Evolutionary conservation across 306 rosid species (phyloP).

Genomic region (Glycyrrhiza uralensis): DNA sequence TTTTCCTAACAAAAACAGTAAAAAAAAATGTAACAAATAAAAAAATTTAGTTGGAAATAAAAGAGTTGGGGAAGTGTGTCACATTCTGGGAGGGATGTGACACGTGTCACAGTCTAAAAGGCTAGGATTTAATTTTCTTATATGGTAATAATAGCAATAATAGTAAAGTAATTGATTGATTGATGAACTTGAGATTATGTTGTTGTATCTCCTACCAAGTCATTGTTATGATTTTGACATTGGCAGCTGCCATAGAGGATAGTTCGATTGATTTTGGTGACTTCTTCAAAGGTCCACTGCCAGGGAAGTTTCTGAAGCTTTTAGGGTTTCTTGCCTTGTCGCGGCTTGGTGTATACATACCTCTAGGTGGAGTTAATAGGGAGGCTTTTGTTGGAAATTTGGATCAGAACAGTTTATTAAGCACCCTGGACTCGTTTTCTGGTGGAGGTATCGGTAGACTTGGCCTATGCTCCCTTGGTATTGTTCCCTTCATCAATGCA

Average conservation of each 20-base stretch:
- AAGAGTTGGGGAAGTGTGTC: too few species aligned
- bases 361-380: slow-evolving; percentile 91
- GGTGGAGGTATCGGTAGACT: slow-evolving; percentile 98
- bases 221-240: slow-evolving; percentile 30
- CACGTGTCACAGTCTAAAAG: too few species aligned
- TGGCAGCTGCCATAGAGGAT: slow-evolving; percentile 91
- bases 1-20: too few species aligned
- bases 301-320: slow-evolving; percentile 89
- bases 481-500: slow-evolving; percentile 95
- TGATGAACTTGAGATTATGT: slow-evolving; percentile 4
- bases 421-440: slow-evolving; percentile 91
- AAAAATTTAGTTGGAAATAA: too few species aligned
- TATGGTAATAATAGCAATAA: too few species aligned
- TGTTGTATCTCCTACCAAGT: slow-evolving; percentile 28
- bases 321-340: slow-evolving; percentile 84
- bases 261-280: slow-evolving; percentile 94
- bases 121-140: too few species aligned
- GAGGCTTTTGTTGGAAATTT: slow-evolving; percentile 95
- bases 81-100: too few species aligned
- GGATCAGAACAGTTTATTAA: slow-evolving; percentile 83
- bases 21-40: too few species aligned
- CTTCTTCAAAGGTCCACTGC: slow-evolving; percentile 90
- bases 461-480: slow-evolving; percentile 90
- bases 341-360: slow-evolving; percentile 84
- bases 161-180: too few species aligned